phyloP scores from a whole-genome alignment of 2,329 filamentous ascomycete species.

The Exophiala alcalophila region DNA sequence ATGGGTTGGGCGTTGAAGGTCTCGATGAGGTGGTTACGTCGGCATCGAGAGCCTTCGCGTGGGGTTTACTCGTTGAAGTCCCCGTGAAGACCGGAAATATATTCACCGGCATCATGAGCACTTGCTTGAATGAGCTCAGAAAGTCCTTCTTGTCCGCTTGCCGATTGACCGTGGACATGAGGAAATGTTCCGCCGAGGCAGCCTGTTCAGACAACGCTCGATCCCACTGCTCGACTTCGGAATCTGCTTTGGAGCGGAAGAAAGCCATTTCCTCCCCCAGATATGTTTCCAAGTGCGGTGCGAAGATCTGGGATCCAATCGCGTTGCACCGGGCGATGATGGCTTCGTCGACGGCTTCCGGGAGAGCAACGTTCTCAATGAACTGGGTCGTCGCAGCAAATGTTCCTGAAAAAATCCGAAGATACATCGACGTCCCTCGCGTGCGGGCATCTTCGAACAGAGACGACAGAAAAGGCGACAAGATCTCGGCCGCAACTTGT shows the following conservation, averaged over 20 bases:
- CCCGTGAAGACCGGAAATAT: conserved; percentile 70
- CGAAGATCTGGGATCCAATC: conserved; percentile 72
- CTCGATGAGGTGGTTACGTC: conserved; percentile 25
- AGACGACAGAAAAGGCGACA: conserved; percentile 80
- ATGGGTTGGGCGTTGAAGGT: conserved; percentile 33
- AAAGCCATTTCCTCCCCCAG: conserved; percentile 85
- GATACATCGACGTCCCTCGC: conserved; percentile 69
- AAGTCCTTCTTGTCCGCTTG: conserved; percentile 97
- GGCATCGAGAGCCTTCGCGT: conserved; percentile 33
- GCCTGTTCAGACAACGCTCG: conserved; percentile 88
- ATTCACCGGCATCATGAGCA: conserved; percentile 98
- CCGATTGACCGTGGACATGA: conserved; percentile 91
- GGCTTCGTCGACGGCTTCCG: conserved; percentile 55
- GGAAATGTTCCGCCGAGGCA: conserved; percentile 84
- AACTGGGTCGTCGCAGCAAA: conserved; percentile 85
- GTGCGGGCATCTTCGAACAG: conserved; percentile 85
- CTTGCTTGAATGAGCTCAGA: conserved; percentile 92
- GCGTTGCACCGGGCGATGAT: conserved; percentile 64
- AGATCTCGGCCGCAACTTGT: conserved; percentile 74
- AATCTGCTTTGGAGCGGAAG: conserved; percentile 73
- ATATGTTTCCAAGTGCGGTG: conserved; percentile 91
- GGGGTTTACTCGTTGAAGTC: conserved; percentile 41
- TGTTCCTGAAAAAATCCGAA: conserved; percentile 80
- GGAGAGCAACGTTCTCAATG: conserved; percentile 65
- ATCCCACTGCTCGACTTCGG: conserved; percentile 81